A percentile compares a stretch with the other conserved stretches of the same genome.
These are phyloP conservation scores for Paramarasmius palmivorus DNA, from an alignment of 1,284 basidiomycete species.

Conservation along the genomic window DNA sequence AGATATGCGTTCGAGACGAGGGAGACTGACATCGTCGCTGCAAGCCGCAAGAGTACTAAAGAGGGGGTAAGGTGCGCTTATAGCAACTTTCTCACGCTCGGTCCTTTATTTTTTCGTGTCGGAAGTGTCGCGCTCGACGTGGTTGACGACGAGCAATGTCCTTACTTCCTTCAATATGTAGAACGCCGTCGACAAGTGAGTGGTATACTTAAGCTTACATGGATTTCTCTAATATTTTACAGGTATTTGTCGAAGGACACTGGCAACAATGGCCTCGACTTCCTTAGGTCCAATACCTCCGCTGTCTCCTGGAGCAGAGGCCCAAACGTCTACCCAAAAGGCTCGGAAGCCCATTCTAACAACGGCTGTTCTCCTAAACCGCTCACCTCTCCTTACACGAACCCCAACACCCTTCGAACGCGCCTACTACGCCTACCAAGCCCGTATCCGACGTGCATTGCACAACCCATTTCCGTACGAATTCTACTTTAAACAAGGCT, in stretches of 20 bases:
- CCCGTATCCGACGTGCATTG: constrained; percentile 80
- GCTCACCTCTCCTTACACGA: constrained; percentile 81
- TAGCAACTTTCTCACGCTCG: neutral
- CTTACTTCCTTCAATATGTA: no score
- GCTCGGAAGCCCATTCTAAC: constrained; percentile 34
- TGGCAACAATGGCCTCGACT: constrained; percentile 14
- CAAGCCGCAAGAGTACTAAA: neutral
- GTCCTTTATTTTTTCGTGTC: no score
- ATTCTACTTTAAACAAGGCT: constrained; percentile 96
- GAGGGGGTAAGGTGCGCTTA: neutral
- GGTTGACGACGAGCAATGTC: no score
- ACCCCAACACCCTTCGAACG: constrained; percentile 79
- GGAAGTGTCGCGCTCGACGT: no score
- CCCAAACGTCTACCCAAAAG: constrained; percentile 13
- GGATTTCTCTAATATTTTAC: neutral
- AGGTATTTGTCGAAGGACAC: constrained; percentile 7
- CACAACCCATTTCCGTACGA: constrained; percentile 88
- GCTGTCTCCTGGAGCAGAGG: no score
- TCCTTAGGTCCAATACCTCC: neutral
- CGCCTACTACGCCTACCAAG: constrained; percentile 87
- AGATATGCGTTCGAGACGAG: constrained; percentile 88
- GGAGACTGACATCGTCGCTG: constrained; percentile 66
- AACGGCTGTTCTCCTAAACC: constrained; percentile 77
- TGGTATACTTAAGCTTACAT: no score
- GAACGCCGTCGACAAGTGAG: no score